Percentiles rank a stretch among this genome's conserved stretches.
Evolutionary conservation across 2,329 filamentous ascomycete genomes (phyloP).

Genomic region (Cercospora janseana): DNA sequence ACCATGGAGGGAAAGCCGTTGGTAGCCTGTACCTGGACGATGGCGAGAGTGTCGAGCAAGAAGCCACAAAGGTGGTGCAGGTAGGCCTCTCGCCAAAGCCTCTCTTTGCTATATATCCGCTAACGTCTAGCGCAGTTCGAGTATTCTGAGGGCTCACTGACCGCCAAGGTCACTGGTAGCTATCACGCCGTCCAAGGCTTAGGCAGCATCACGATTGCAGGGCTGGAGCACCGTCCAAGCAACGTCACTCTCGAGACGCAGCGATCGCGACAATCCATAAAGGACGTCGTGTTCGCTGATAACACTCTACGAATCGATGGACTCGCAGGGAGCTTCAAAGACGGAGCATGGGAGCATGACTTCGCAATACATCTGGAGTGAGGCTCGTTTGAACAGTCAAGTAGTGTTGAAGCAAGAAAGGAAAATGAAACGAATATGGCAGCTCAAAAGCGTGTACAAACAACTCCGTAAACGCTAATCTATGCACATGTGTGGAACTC

Average conservation of each 20-base stretch:
- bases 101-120: not conserved
- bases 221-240: not conserved
- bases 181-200: constrained; percentile 27
- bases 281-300: not conserved
- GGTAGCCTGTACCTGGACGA: constrained; percentile 56
- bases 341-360: constrained; percentile 4
- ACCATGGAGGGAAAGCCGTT: constrained; percentile 1
- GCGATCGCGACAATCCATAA: not conserved
- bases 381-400: not conserved
- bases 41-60: constrained; percentile 61
- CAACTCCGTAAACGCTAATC: no score
- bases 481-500: not conserved
- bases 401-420: not conserved
- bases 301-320: not conserved
- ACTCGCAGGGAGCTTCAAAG: not conserved
- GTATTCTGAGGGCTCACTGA: constrained; percentile 23
- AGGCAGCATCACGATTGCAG: constrained; percentile 32
- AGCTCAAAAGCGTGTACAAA: no score
- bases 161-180: constrained; percentile 22
- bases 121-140: constrained; percentile 18
- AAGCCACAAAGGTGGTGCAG: constrained; percentile 54
- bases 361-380: not conserved
- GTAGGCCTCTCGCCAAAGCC: not conserved
- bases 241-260: not conserved
- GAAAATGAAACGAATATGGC: not conserved